Evolutionary conservation across 768 basidiomycete species (phyloP), one percentile per base, ranked within the genome.

Genomic region (Psilocybe cyanescens): DNA sequence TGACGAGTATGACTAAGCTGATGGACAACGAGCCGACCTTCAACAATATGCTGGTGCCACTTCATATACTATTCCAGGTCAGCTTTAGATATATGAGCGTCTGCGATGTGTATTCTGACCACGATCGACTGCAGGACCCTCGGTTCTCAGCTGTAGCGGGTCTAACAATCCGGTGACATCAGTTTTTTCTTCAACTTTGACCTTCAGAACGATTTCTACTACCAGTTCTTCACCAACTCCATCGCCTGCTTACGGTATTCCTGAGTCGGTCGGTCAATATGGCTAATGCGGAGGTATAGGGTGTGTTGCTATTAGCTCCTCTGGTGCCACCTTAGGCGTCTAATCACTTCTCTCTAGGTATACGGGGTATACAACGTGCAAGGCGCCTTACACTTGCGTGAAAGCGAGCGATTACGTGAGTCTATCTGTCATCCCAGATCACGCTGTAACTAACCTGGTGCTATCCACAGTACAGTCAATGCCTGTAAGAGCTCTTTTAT

Each of bases 201-300:
- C 55, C 5, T n/a, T 31, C 9, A 28, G 16, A 37, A 48, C 68
- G n/a, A 49, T 70, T 14, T 58, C 68, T 29, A 56, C 64, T 12
- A 53, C 68, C 8, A 53, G 70, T 6, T 46, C 72, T 9, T 19
- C 51, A 16, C 53, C 70, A 29, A 57, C 63, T 14, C 56, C 69
- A 9, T 54, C 71, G 2, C 37, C 72, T 5, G 63, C 68, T 12
- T 6, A 55, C 71, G 54, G 65, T 11, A 45, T 61, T 29, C 28
- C 60, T 8, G 73, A 71, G 6, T 75, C 74, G 29, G 79, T 76
- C 19, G 66, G 71, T 6, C 78, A 80, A 4, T 81, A 74, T 29
- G 81, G 75, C 2, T 79, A 80, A 62, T 80, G 79, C 48, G 79
- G 79, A 44, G 79, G 79, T 30, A 55, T 63, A 29, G 71, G 67